Evolutionary conservation across 257 asterid species (phyloP), one percentile per base, ranked within the genome.

Genomic region (Galeopsis tetrahit): DNA sequence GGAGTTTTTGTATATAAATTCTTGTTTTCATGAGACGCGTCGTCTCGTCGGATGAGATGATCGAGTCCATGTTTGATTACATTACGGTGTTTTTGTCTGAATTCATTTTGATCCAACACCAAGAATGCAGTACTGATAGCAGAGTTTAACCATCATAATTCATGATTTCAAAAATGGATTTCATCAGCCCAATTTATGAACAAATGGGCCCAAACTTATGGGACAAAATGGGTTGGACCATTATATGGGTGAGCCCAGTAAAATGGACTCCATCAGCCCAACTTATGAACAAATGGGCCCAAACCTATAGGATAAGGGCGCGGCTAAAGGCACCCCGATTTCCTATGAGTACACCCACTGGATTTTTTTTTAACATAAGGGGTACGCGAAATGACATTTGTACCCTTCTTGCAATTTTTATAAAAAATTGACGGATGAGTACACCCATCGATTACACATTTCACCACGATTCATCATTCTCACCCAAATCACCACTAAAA

Each of bases 1-100:
- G 17, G 75, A 57, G 69, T 36, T 78, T 63, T 36, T 79, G 76
- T 77, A 71, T 13, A 74, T 77, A 61, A 35, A 40, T 4, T 57
- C 48, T 43, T 31, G n/a, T 59, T 72, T 56, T 66, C 46, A 63
- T 72, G 66, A 14, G 39, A 52, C 15, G 58, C 32, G 9, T 51
- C 32, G 21, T 51, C 58, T 51, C 15, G 17, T 51, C 4, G 8
- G 51, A 44, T 11, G 14, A 44, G 55, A 52, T 17, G 32, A 15
- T 4, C 10, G 14, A 15, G 4, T 32, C 58, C 28, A 52, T 52
- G 58, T 52, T 52, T 17, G 33, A 28, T 32, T 9, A 32, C 63
- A 10, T 31, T 57, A 32, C 13, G 36, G 63, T 57, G 63, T 57
- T 57, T 57, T 57, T 32, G 6, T 57, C 63, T 31, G 14, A 56